These are phyloP conservation scores for Bocquillonia castaneifolia DNA, from an alignment of 441 rosid genomes.

Conservation along the genomic window DNA sequence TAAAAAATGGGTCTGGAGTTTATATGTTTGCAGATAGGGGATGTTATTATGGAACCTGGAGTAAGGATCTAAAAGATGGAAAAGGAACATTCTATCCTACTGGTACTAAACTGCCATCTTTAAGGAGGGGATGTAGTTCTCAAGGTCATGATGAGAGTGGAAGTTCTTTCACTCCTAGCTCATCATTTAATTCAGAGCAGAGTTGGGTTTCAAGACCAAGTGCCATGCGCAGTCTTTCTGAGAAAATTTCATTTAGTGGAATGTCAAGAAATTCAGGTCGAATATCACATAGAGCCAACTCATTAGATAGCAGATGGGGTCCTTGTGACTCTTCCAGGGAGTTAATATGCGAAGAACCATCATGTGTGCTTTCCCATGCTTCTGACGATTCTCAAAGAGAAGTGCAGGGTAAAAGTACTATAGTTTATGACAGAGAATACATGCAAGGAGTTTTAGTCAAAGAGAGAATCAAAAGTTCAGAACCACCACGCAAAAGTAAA, in stretches of 20 bases:
- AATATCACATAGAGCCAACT: conserved; percentile 38
- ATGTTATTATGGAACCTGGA: conserved; percentile 83
- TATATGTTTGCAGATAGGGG: conserved; percentile 78
- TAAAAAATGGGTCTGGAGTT: conserved; percentile 77
- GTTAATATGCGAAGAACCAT: conserved; percentile 31
- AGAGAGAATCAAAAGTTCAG: conserved; percentile 46
- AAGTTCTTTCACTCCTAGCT: conserved; percentile 37
- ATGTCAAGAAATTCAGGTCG: conserved; percentile 40
- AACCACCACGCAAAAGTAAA: conserved; percentile 38
- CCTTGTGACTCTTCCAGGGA: conserved; percentile 37
- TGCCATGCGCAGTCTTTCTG: conserved; percentile 56
- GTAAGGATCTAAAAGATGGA: conserved; percentile 76
- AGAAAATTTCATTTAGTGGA: conserved; percentile 43
- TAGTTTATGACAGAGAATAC: conserved; percentile 80
- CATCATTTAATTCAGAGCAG: conserved; percentile 42
- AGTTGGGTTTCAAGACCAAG: conserved; percentile 32
- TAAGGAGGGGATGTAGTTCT: conserved; percentile 46
- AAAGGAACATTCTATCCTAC: conserved; percentile 77
- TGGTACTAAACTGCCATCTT: conserved; percentile 65
- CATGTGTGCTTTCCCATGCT: conserved; percentile 34
- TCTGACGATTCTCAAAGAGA: conserved; percentile 40
- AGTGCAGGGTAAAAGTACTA: conserved; percentile 31
- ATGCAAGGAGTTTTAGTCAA: conserved; percentile 87
- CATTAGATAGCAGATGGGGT: conserved; percentile 43
- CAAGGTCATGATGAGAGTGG: conserved; percentile 43